Base-by-base conservation (phyloP, 2,329 filamentous ascomycete genomes). In the Hypoxylon sp. region DNA sequence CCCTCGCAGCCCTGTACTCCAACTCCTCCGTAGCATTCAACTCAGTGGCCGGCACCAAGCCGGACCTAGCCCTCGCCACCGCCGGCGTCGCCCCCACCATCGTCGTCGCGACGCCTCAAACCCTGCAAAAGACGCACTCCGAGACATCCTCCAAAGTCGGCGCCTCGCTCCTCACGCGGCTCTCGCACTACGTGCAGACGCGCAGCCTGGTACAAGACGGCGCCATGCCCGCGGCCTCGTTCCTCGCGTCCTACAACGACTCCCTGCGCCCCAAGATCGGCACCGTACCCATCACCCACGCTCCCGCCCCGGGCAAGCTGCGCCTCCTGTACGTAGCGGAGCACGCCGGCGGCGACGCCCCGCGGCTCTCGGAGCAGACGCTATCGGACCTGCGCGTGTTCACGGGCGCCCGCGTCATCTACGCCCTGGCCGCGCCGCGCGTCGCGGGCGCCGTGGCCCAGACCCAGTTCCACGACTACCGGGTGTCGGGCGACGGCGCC, bases 391-490 rank as follows among this genome's bases (percentile, higher is more conserved):
- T 98, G 63, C 90, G 94, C 50, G 87, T 97, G 57, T 93, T 94
- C 79, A 93, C 92, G 1, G 88, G 91, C 29, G 91, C 94, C 1
- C 89, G 94, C 56, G 85, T 98, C 63, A 85, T 97, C 55, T 97
- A 98, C 79, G 94, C 94, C 2, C 85, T 99, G 60, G 92, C 94
- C 17, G 90, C 92, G 0, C 84, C 93, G 24, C 88, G 89, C 67
- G 92, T 98, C n/a, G 95, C 94, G 1, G 96, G 96, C 39, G 91
- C 94, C 0, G 88, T 97, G n/a, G 85, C 91, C 0, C 95, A 98
- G 81, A 97, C 93, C 6, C 90, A 93, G 68, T 86, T 94, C 42
- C 97, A 93, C 77, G 95, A 98, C 78, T 98, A 98, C 79, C 85
- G 95, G 72, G 85, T 86, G 68, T 82, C 80, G 39, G 80, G 77